Percentiles rank a stretch among this genome's conserved stretches.
These are phyloP conservation scores for Euphorbia tirucalli DNA, from an alignment of 345 rosid species.

Conservation along the genomic window DNA sequence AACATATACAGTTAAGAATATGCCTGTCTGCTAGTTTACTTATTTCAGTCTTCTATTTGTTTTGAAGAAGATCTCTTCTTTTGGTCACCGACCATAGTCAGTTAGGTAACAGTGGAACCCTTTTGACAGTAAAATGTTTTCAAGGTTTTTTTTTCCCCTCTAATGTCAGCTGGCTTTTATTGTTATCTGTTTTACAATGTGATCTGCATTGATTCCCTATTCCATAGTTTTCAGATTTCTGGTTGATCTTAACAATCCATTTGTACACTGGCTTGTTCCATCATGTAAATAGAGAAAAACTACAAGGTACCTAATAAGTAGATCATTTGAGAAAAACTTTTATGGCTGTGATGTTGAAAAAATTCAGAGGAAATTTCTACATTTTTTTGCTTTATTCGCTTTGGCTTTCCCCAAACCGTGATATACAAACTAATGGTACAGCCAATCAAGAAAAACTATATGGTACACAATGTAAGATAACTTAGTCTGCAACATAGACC, in stretches of 20 bases:
- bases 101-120: not conserved
- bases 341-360: not conserved
- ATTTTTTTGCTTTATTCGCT: not conserved
- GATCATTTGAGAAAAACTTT: not conserved
- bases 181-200: too few relatives aligned
- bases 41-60: not conserved
- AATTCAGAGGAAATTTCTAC: not conserved
- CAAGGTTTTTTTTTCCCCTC: not conserved
- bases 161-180: not conserved
- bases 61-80: not conserved
- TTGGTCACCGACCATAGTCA: not conserved
- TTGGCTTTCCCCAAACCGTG: not conserved
- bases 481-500: not conserved
- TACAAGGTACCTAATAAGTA: not conserved
- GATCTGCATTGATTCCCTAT: not conserved
- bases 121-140: not conserved
- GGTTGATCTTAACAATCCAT: not conserved
- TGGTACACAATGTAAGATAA: not conserved
- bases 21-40: not conserved
- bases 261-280: not conserved
- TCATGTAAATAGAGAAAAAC: not conserved
- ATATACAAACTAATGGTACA: not conserved
- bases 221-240: constrained; percentile 1
- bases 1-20: not conserved
- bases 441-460: not conserved